Conservation (phyloP, 306 rosid species). For the Dicorynia guianensis region DNA sequence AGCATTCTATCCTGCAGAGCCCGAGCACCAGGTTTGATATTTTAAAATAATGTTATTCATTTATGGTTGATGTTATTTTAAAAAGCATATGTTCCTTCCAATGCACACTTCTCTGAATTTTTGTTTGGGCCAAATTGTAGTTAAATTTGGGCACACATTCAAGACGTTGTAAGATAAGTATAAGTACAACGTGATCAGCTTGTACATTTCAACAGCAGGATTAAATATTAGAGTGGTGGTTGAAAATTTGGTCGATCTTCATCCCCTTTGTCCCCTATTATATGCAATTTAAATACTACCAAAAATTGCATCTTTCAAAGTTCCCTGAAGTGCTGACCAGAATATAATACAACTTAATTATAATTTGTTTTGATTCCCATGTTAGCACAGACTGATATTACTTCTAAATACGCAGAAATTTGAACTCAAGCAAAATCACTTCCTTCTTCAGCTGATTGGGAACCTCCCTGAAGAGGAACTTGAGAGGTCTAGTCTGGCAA, state of each 20-base stretch:
- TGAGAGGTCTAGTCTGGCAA: constrained; percentile 74
- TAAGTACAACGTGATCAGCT: neutral
- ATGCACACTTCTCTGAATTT: neutral
- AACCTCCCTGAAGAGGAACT: constrained; percentile 88
- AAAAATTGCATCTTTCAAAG: neutral
- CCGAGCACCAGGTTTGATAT: constrained; percentile 86
- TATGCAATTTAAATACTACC: neutral
- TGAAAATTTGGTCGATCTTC: constrained; percentile 29
- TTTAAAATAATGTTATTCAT: constrained; percentile 28
- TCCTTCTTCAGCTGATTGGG: constrained; percentile 87
- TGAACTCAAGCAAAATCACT: constrained; percentile 83
- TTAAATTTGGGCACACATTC: constrained; percentile 4
- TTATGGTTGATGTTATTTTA: constrained; percentile 5
- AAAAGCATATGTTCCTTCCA: neutral
- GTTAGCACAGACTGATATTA: constrained; percentile 29
- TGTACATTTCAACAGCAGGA: constrained; percentile 27
- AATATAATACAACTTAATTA: neutral
- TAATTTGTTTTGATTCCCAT: neutral
- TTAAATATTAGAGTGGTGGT: constrained; percentile 2
- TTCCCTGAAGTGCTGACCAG: neutral
- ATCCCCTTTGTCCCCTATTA: too few relatives aligned
- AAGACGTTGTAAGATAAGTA: constrained; percentile 5
- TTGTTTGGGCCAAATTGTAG: neutral
- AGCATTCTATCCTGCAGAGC: constrained; percentile 78
- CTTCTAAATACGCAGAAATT: constrained; percentile 70